phyloP scores from a whole-genome alignment of 2,329 filamentous ascomycete genomes.

The Aschersonia sp. region DNA sequence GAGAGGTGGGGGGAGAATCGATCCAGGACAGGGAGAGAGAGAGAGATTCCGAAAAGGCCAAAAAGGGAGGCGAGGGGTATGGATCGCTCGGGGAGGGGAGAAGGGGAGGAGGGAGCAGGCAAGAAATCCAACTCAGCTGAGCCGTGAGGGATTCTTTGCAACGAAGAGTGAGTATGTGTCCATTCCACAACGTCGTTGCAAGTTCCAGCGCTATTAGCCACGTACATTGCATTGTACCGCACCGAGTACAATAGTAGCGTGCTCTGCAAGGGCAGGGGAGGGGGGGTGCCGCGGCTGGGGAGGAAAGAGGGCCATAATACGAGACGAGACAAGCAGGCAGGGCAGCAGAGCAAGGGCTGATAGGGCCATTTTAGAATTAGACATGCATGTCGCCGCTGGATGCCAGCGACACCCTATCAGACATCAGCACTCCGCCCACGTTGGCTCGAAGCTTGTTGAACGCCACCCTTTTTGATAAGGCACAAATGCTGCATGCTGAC shows the following conservation, averaged over 20 bases:
- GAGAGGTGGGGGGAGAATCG: not conserved
- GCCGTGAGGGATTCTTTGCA: no score
- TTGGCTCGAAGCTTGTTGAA: not conserved
- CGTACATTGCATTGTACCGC: no score
- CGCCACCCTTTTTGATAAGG: not conserved
- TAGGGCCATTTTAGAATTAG: not conserved
- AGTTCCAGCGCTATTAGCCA: no score
- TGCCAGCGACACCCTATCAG: not conserved
- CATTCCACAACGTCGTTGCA: no score
- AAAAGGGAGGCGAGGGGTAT: no score
- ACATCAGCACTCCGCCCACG: not conserved
- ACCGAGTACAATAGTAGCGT: no score
- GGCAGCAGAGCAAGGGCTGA: not conserved
- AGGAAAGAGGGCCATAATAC: not conserved
- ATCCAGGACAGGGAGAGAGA: not conserved
- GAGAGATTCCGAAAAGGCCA: not conserved
- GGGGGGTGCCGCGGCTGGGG: no score
- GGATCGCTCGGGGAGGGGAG: no score
- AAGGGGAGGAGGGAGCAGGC: no score
- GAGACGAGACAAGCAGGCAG: not conserved
- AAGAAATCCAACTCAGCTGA: no score
- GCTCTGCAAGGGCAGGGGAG: not conserved
- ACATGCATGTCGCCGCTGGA: not conserved
- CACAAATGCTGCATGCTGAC: not conserved
- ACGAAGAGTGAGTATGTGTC: no score